Evolutionary conservation across 2,329 filamentous ascomycete species (phyloP), one percentile per base, ranked within the genome.

Genomic region (Aspergillus neoniger): DNA sequence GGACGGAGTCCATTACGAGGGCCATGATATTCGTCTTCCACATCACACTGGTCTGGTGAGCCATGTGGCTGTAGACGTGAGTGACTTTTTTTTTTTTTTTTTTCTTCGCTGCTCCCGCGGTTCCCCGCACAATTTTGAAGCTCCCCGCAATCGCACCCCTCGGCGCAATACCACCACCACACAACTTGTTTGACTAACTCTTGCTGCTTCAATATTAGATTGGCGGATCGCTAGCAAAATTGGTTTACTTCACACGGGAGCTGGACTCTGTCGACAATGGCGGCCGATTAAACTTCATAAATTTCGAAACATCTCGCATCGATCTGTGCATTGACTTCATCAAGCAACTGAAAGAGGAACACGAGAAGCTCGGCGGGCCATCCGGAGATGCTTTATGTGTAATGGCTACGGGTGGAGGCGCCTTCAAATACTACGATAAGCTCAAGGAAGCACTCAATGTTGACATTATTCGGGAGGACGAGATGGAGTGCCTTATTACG

Each of bases 401-500:
- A 65, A 96, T 98, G 87, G 95, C 95, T 2, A 99, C 95, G 0
- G 95, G 95, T 5, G 95, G 95, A 28, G 95, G 95, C 19, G 93
- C 95, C 5, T 98, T 91, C 83, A 97, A 98, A 76, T 99, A 91
- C 79, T 97, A 98, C 76, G 92, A 98, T 75, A 89, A 88, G 76
- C 92, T 99, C 69, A 88, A 88, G 72, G 86, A 94, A 63, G 87
- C 89, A 4, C 80, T 99, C 54, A 91, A 91, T 14, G 91, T 96
- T 1, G 90, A 97, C 72, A 92, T 99, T 19, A 82, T 93, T 70
- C 84, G 92, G 47, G 95, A 98, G 77, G 95, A 99, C 72, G 95
- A 99, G 79, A 99, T 99, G 95, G 92, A 96, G 76, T 99, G 95
- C 74, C 80, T 99, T 60, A 99, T 99, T 65, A 95, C 95, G 71